phyloP scores from a whole-genome alignment of 805 yeast species.

The Grigorovia transvaalensis region DNA sequence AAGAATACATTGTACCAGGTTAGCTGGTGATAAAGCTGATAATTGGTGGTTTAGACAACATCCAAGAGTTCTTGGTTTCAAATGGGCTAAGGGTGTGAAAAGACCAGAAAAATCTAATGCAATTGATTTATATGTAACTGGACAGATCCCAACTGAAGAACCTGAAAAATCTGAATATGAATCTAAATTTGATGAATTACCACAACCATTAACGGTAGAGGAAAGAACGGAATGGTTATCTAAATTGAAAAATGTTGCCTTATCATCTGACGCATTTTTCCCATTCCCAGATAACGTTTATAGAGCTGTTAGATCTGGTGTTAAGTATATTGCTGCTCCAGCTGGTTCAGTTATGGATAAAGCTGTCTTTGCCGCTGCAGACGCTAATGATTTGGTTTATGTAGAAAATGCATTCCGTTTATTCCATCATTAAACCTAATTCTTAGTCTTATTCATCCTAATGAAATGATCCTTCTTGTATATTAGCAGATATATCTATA shows the following conservation, averaged over 20 bases:
- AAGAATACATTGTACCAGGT: slow-evolving; percentile 95
- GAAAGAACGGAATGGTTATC: slow-evolving; percentile 83
- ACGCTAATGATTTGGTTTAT: slow-evolving; percentile 77
- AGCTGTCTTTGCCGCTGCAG: slow-evolving; percentile 93
- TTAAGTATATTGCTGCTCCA: slow-evolving; percentile 90
- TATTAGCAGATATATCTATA: no score
- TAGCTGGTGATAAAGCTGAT: slow-evolving; percentile 98
- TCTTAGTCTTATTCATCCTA: neutral
- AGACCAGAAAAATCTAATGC: slow-evolving; percentile 98
- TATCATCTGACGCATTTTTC: slow-evolving; percentile 97
- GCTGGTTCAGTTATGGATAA: slow-evolving; percentile 96
- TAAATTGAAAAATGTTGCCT: slow-evolving; percentile 73
- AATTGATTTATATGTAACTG: slow-evolving; percentile 83
- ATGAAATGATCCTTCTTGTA: no score
- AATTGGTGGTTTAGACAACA: slow-evolving; percentile 99
- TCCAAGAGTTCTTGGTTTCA: slow-evolving; percentile 81
- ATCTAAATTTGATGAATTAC: slow-evolving; percentile 74
- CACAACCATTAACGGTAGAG: slow-evolving; percentile 66
- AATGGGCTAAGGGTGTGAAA: slow-evolving; percentile 97
- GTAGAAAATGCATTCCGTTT: slow-evolving; percentile 94
- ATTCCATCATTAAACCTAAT: slow-evolving; percentile 77
- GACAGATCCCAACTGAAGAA: slow-evolving; percentile 81
- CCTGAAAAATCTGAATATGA: slow-evolving; percentile 91
- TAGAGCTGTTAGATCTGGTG: slow-evolving; percentile 95
- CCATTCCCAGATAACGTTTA: slow-evolving; percentile 98